Conservation (phyloP, 2,329 filamentous ascomycete genomes). For the Pseudonectria foliicola region DNA sequence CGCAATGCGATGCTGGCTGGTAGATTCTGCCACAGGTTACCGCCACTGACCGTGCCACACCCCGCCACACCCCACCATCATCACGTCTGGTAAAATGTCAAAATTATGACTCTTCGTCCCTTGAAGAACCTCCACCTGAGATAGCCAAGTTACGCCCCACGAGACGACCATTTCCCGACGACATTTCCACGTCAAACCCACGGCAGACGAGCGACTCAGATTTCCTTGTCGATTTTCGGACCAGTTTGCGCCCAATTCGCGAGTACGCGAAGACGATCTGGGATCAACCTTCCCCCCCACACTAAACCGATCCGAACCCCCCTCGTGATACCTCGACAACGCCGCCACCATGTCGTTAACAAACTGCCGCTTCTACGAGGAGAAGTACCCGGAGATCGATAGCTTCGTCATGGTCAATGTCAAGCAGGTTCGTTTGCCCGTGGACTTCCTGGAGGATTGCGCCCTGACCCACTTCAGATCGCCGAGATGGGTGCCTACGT, state of each 20-base stretch:
- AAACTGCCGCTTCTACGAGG: slow-evolving; percentile 95
- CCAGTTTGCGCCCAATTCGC: slow-evolving; percentile 12
- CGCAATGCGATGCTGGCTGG: slow-evolving; percentile 3
- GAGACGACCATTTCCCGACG: slow-evolving; percentile 9
- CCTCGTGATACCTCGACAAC: slow-evolving; percentile 20
- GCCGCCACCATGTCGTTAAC: slow-evolving; percentile 81
- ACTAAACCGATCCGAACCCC: slow-evolving; percentile 16
- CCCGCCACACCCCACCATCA: slow-evolving; percentile 36
- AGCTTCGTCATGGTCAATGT: slow-evolving; percentile 99
- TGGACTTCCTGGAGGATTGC: slow-evolving; percentile 6
- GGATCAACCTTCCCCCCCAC: slow-evolving; percentile 26
- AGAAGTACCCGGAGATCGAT: slow-evolving; percentile 92
- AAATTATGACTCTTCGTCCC: slow-evolving; percentile 35
- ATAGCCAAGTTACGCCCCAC: slow-evolving; percentile 18
- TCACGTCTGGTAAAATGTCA: slow-evolving; percentile 33
- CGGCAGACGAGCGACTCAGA: slow-evolving; percentile 1
- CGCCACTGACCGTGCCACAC: slow-evolving; percentile 24
- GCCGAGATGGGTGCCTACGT: slow-evolving; percentile 99
- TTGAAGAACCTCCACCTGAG: slow-evolving; percentile 13
- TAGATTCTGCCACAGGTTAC: background rate
- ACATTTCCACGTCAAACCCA: slow-evolving; percentile 6
- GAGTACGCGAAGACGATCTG: slow-evolving; percentile 18
- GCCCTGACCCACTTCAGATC: slow-evolving; percentile 52
- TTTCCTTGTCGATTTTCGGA: slow-evolving; percentile 6
- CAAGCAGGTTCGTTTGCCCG: slow-evolving; percentile 64